Conservation (phyloP, 2,329 filamentous ascomycete genomes). For the Hymenoscyphus albidus region DNA sequence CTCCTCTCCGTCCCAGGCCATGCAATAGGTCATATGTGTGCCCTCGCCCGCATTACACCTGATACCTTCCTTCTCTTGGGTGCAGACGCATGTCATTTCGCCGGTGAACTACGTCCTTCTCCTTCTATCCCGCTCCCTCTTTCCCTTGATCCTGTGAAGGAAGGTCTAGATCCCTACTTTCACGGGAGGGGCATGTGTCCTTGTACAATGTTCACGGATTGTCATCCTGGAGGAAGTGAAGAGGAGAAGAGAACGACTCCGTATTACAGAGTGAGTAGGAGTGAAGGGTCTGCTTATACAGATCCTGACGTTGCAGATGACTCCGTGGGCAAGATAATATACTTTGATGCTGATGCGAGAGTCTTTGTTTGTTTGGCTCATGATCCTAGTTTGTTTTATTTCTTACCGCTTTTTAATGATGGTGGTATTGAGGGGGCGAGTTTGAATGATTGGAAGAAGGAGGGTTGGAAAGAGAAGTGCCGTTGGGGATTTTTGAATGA, state of each 20-base stretch:
- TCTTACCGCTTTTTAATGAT: conserved; percentile 42
- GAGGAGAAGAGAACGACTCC: not conserved
- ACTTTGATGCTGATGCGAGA: conserved; percentile 42
- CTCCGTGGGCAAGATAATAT: conserved; percentile 41
- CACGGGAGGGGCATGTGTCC: conserved; percentile 7
- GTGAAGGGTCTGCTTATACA: conserved; percentile 5
- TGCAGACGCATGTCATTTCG: conserved; percentile 42
- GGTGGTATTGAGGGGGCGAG: conserved; percentile 32
- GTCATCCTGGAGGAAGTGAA: not conserved
- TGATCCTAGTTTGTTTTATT: conserved; percentile 40
- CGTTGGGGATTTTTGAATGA: conserved; percentile 19
- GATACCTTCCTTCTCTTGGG: conserved; percentile 46
- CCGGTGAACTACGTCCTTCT: conserved; percentile 40
- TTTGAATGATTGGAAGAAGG: conserved; percentile 38
- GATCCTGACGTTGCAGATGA: conserved; percentile 23
- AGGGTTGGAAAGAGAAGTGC: conserved; percentile 36
- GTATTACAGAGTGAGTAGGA: conserved; percentile 8
- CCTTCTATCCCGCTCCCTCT: conserved; percentile 57
- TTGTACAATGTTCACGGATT: conserved; percentile 4
- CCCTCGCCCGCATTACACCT: conserved; percentile 41
- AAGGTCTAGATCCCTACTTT: not conserved
- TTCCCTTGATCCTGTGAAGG: not conserved
- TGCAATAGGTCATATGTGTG: conserved; percentile 46
- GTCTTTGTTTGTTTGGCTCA: conserved; percentile 45
- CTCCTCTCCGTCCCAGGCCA: conserved; percentile 41